Conservation (phyloP, 352 stramenopile species). For the Globisporangium cylindrosporum region DNA sequence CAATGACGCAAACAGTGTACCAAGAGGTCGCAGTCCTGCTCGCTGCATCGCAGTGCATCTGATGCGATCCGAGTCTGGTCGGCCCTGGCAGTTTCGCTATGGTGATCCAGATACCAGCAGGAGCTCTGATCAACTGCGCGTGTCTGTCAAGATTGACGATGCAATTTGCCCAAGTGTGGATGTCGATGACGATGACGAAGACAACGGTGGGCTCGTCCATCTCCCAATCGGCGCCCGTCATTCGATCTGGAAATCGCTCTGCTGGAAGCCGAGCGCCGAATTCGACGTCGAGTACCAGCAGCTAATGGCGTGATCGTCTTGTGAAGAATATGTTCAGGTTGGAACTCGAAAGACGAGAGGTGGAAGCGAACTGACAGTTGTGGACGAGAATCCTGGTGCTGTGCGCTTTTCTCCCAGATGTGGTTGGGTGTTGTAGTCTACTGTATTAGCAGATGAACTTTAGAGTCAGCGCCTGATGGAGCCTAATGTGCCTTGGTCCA, state of each 20-base stretch:
- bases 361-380: no score
- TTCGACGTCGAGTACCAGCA: constrained; percentile 17
- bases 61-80: neutral
- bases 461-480: no score
- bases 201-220: neutral
- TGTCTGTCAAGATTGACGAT: neutral
- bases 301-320: neutral
- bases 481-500: no score
- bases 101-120: neutral
- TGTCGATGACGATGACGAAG: neutral
- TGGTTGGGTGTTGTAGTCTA: no score
- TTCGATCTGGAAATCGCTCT: constrained; percentile 10
- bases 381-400: no score
- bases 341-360: no score
- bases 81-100: neutral
- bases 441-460: no score
- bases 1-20: neutral
- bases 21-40: neutral
- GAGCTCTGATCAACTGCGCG: neutral
- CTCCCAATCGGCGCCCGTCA: constrained; percentile 4
- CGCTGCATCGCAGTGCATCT: neutral
- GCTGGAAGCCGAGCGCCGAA: constrained; percentile 9
- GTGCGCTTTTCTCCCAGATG: no score
- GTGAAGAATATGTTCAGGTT: neutral
- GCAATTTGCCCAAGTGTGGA: neutral